Percentiles rank a stretch among this genome's conserved stretches.
Conservation (phyloP, 768 basidiomycete genomes). For the Floccularia luteovirens region DNA sequence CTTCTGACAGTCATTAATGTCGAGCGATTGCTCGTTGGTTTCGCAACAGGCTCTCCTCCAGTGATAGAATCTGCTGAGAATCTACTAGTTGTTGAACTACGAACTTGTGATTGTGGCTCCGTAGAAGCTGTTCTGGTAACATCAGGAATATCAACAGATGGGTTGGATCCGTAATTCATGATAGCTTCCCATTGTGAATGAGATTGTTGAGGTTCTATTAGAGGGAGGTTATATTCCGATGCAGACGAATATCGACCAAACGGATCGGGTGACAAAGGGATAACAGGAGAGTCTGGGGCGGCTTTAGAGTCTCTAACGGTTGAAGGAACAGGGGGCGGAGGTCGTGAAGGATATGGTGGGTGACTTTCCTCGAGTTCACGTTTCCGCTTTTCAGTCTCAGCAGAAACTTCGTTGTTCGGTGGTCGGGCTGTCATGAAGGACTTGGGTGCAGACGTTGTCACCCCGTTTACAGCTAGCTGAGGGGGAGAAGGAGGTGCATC, state of each 20-base stretch:
- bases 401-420: conserved; percentile 21
- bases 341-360: conserved; percentile 33
- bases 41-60: conserved; percentile 21
- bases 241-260: conserved; percentile 66
- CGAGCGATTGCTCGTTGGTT: conserved; percentile 29
- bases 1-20: conserved; percentile 69
- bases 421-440: conserved; percentile 22
- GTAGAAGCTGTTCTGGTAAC: conserved; percentile 7
- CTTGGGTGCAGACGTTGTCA: conserved; percentile 53
- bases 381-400: conserved; percentile 40
- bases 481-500: conserved; percentile 47
- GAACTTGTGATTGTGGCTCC: conserved; percentile 7
- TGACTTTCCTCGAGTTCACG: conserved; percentile 46
- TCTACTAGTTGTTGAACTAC: conserved; percentile 39
- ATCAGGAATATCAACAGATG: conserved; percentile 6
- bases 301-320: no score
- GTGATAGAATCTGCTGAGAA: conserved; percentile 72
- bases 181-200: conserved; percentile 36
- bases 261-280: conserved; percentile 81
- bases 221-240: conserved; percentile 17
- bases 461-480: conserved; percentile 58
- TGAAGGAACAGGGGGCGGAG: no score
- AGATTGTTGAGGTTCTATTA: conserved; percentile 16
- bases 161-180: no score
- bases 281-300: conserved; percentile 45